Evolutionary conservation across 192 early-diverging fungal species (phyloP).

Genomic region (Piromyces sp.): DNA sequence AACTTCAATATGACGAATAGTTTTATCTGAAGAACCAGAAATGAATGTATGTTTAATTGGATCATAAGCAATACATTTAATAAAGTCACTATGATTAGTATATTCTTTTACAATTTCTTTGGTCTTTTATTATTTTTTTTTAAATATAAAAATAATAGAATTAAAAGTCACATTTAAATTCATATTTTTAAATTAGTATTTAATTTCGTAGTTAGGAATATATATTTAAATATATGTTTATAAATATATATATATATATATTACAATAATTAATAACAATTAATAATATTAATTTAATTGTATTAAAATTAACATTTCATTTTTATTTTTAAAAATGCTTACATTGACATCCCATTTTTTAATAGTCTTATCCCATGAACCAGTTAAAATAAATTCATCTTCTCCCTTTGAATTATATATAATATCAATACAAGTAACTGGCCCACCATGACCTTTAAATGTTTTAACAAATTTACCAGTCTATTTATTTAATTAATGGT

Average conservation of each 20-base stretch:
- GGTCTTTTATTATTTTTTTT: slow-evolving; percentile 14
- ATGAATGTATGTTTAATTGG: slow-evolving; percentile 24
- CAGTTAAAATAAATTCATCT: slow-evolving; percentile 53
- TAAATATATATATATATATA: too few species aligned
- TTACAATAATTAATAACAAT: too few species aligned
- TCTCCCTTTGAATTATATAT: slow-evolving; percentile 13
- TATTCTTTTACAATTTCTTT: slow-evolving; percentile 46
- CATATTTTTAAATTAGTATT: too few species aligned
- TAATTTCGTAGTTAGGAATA: too few species aligned
- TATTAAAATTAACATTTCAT: background rate
- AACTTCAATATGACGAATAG: slow-evolving; percentile 60
- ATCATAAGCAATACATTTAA: slow-evolving; percentile 50
- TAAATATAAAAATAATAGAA: too few species aligned
- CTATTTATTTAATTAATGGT: slow-evolving; percentile 5
- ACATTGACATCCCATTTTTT: slow-evolving; percentile 67
- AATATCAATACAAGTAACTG: slow-evolving; percentile 46
- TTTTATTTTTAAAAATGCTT: background rate
- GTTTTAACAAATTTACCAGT: slow-evolving; percentile 18
- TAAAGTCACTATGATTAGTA: slow-evolving; percentile 71
- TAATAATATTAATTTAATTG: background rate
- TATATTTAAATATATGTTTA: too few species aligned
- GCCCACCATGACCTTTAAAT: slow-evolving; percentile 44
- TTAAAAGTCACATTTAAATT: too few species aligned
- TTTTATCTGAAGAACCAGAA: slow-evolving; percentile 66
- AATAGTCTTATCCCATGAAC: slow-evolving; percentile 89